Evolutionary conservation across 2,329 filamentous ascomycete species (phyloP), one percentile per base, ranked within the genome.

Genomic region (Pestalotiopsis fici): DNA sequence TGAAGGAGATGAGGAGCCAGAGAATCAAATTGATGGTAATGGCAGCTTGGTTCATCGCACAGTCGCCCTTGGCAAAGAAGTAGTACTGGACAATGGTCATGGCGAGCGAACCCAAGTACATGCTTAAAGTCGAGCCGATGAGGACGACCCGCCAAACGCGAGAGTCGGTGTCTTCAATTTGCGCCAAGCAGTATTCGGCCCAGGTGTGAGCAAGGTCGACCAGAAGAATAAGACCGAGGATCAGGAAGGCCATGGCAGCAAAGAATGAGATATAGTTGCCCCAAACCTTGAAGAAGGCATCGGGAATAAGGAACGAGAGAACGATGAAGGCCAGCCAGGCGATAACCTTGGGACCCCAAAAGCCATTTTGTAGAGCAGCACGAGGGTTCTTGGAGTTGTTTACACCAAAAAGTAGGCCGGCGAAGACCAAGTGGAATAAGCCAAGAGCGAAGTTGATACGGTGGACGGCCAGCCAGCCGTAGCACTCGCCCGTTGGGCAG

Each of bases 61-160:
- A 99, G 68, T 90, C 89, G 47, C 86, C 85, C 43, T 83, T 82
- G 4, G 95, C 95, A 76, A 99, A 99, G 87, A 97, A 99, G 78
- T 97, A 88, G 84, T 98, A 99, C 90, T 98, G 97, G 76, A 99
- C 82, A 69, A 98, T 90, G 1, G 95, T 98, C 94, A 99, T 97
- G 72, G 91, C 93, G 64, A 98, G 84, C 18, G 94, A 97, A 50
- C 90, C 91, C 70, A 97, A 75, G 81, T 97, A 99, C 96, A 99
- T 99, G 80, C 91, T 88, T 67, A 98, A 81, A 0, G 96, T 98
- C 7, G 94, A 97, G 56, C 95, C 94, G 73, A 99, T 95, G 64
- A 99, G 87, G 67, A 98, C 83, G 31, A 89, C 88, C 69, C 95
- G 90, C 96, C 96, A 99, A 27, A 92, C 78, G 54, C 87, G 87